These are phyloP conservation scores for Phoma herbarum DNA, from an alignment of 2,329 filamentous ascomycete genomes.

Conservation along the genomic window DNA sequence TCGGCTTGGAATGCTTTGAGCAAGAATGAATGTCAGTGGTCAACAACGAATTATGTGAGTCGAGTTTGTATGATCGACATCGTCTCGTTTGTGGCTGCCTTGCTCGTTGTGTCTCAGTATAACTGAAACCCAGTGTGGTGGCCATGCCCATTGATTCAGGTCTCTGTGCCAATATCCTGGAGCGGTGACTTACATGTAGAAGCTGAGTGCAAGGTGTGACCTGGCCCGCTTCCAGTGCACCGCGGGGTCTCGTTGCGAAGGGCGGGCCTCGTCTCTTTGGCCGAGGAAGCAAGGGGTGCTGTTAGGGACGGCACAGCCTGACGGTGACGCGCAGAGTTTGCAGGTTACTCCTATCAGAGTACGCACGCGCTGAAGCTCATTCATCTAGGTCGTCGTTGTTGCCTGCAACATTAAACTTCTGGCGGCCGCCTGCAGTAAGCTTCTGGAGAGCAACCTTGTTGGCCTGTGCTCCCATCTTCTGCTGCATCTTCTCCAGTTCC, in stretches of 20 bases:
- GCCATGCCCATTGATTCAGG: conserved; percentile 48
- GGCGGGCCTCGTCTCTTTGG: conserved; percentile 44
- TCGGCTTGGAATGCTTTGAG: conserved; percentile 47
- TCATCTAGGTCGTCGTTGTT: conserved; percentile 66
- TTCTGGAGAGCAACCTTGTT: conserved; percentile 91
- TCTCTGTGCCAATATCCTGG: conserved; percentile 39
- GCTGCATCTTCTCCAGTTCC: conserved; percentile 96
- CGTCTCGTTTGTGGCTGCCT: conserved; percentile 45
- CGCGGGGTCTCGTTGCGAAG: conserved; percentile 33
- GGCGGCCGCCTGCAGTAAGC: conserved; percentile 82
- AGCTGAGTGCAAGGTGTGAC: conserved; percentile 41
- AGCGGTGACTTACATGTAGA: conserved; percentile 44
- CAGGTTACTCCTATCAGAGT: conserved; percentile 41
- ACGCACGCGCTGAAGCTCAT: conserved; percentile 44
- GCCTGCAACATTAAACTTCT: conserved; percentile 85
- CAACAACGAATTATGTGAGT: conserved; percentile 45
- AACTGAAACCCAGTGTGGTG: conserved; percentile 45
- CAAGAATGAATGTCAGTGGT: conserved; percentile 50
- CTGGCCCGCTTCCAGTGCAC: conserved; percentile 45
- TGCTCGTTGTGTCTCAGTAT: conserved; percentile 37
- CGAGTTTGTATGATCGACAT: conserved; percentile 43
- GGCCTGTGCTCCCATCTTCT: conserved; percentile 89
- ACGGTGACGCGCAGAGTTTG: conserved; percentile 41
- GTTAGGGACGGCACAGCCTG: conserved; percentile 36
- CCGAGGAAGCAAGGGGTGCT: conserved; percentile 46